Conservation (phyloP, 2,329 filamentous ascomycete species). For the Aspergillus hortae region DNA sequence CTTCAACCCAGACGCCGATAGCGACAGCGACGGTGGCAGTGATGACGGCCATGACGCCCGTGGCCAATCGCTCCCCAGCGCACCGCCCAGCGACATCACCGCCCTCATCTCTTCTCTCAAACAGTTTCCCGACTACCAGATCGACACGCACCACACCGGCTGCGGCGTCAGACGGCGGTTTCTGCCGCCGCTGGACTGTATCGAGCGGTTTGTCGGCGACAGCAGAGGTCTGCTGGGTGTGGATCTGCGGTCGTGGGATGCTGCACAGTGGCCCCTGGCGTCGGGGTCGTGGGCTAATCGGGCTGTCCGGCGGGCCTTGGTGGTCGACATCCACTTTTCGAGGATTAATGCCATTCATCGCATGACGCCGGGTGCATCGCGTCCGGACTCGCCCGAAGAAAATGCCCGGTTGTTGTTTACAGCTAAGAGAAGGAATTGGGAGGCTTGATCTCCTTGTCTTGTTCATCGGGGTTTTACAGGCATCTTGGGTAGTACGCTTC, state of each 20-base stretch:
- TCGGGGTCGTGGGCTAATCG: slow-evolving; percentile 21
- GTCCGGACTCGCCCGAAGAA: slow-evolving; percentile 21
- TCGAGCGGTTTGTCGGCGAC: slow-evolving; percentile 35
- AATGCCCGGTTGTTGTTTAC: slow-evolving; percentile 34
- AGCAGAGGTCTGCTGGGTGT: slow-evolving; percentile 29
- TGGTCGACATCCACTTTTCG: slow-evolving; percentile 24
- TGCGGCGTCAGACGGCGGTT: slow-evolving; percentile 42
- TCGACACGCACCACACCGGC: slow-evolving; percentile 39
- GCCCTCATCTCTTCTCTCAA: slow-evolving; percentile 36
- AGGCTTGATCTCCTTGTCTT: slow-evolving; percentile 16
- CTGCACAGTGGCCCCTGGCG: slow-evolving; percentile 11
- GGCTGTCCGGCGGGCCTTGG: slow-evolving; percentile 13
- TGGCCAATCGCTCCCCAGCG: background rate
- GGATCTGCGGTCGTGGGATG: slow-evolving; percentile 13
- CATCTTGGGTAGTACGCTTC: background rate
- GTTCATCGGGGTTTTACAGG: no score
- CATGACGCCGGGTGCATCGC: slow-evolving; percentile 12
- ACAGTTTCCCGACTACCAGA: slow-evolving; percentile 41
- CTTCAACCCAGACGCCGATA: slow-evolving; percentile 17
- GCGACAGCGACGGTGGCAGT: slow-evolving; percentile 7
- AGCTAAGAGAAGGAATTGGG: slow-evolving; percentile 34
- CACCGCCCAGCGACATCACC: slow-evolving; percentile 26
- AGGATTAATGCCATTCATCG: slow-evolving; percentile 20
- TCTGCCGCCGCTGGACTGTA: slow-evolving; percentile 35
- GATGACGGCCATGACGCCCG: background rate